Base-by-base conservation (phyloP, 805 yeast species). In the Kodamaea laetipori region DNA sequence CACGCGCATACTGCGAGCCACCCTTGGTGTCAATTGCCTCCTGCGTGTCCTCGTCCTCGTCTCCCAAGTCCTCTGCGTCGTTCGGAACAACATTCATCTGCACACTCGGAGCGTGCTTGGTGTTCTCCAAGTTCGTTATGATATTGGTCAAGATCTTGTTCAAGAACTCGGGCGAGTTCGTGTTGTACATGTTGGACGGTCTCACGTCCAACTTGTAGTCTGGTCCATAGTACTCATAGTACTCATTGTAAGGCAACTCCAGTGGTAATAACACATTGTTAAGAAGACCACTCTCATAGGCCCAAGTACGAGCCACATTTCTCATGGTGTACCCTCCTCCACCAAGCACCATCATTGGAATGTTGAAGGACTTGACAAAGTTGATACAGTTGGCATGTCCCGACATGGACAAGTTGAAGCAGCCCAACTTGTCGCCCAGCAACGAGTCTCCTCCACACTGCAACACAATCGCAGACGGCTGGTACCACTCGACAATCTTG, bases 271-370 rank as follows among this genome's bases (percentile, higher is more conserved):
- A 75, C 10, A 84, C 88, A 54, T 87, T 84, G 52, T 94, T 84
- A 59, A 92, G 75, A 19, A 94, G 74, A 26, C 97, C 92, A 0
- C 97, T 83, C 66, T 94, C 99, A 58, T 76, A 90, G 2, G 96
- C 80, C 98, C 99, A 92, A 9, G 95, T 78, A 53, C 99, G 74
- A 4, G 97, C 89, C 38, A 94, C 99, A 61, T 94, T 94, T 63
- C 97, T 78, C 78, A 95, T 95, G 2, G 99, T 94, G 68, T 94
- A 94, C 15, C 99, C 99, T 54, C 99, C 99, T 39, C 99, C 99
- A 31, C 99, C 99, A 15, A 94, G 75, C 23, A 94, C 95, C 83
- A 94, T 78, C 77, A 88, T 69, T 7, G 99, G 98, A 12, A 94
- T 76, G 37, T 87, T 86, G 59, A 92, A 88, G 6, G 86, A 77